Evolutionary conservation across 208 protist genomes (phyloP).

Genomic region (Vickermania ingenoplastis): DNA sequence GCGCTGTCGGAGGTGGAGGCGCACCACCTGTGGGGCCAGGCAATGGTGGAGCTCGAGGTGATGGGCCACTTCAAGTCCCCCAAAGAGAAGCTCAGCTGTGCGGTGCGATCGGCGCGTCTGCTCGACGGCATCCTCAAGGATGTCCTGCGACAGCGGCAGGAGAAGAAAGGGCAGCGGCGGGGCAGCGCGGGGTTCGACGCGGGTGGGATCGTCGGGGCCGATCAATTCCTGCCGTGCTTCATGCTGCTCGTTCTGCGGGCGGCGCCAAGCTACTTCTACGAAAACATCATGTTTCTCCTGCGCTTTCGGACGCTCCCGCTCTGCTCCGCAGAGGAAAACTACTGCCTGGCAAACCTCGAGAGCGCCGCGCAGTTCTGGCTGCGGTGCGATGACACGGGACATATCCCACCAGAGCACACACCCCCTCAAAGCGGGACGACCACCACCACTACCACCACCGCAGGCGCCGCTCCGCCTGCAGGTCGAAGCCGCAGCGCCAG

Average conservation of each 20-base stretch:
- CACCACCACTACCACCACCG: neutral
- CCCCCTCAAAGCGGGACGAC: neutral
- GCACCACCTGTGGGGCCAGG: constrained; percentile 66
- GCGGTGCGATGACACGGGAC: constrained; percentile 26
- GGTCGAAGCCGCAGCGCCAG: too few species aligned
- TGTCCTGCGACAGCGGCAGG: constrained; percentile 12
- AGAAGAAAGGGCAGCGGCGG: neutral
- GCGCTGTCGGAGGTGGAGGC: constrained; percentile 48
- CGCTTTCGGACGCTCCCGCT: constrained; percentile 28
- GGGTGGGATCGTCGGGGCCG: constrained; percentile 44
- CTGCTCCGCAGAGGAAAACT: constrained; percentile 48
- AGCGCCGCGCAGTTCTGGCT: constrained; percentile 59
- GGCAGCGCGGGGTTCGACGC: neutral
- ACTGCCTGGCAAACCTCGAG: constrained; percentile 61
- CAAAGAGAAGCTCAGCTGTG: constrained; percentile 63
- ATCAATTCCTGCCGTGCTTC: constrained; percentile 78
- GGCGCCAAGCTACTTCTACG: constrained; percentile 47
- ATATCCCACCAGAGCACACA: constrained; percentile 1
- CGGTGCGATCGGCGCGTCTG: constrained; percentile 49
- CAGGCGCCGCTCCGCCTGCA: too few species aligned
- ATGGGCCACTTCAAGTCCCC: constrained; percentile 83
- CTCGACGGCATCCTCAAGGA: constrained; percentile 38
- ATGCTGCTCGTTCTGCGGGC: constrained; percentile 68
- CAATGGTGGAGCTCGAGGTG: constrained; percentile 76
- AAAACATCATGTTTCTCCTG: constrained; percentile 66